Evolutionary conservation across 495 filamentous ascomycete genomes (phyloP).

Genomic region (Geoglossum glabrum): DNA sequence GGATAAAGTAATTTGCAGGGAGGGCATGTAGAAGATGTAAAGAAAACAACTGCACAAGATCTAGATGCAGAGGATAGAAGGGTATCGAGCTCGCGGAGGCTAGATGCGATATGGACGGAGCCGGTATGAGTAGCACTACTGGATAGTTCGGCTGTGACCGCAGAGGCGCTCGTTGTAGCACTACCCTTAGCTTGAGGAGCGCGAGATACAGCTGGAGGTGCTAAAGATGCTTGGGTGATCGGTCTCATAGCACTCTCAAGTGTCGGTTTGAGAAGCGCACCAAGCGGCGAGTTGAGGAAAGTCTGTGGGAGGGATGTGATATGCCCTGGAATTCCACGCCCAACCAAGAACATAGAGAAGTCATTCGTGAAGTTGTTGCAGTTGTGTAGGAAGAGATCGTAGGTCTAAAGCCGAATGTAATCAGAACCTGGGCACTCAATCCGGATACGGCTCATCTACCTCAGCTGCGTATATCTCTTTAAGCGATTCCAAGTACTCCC

Average conservation of each 20-base stretch:
- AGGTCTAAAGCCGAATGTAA: constrained; percentile 34
- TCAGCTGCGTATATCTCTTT: constrained; percentile 66
- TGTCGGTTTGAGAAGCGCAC: constrained; percentile 70
- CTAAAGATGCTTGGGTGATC: constrained; percentile 31
- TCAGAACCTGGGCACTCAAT: neutral
- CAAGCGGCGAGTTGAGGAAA: constrained; percentile 77
- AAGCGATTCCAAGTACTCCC: constrained; percentile 76
- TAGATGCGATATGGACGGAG: constrained; percentile 31
- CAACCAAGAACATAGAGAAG: constrained; percentile 75
- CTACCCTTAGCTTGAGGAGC: constrained; percentile 8
- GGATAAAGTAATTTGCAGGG: constrained; percentile 77
- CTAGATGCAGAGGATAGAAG: constrained; percentile 36
- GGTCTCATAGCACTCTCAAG: constrained; percentile 55
- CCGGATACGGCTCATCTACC: constrained; percentile 21
- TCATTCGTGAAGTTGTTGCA: constrained; percentile 99
- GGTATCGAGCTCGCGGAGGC: constrained; percentile 35
- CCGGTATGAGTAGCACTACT: constrained; percentile 4
- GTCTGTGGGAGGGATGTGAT: constrained; percentile 76
- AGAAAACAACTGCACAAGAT: constrained; percentile 72
- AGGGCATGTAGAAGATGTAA: constrained; percentile 71
- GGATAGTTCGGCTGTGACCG: constrained; percentile 6
- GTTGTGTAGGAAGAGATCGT: constrained; percentile 78
- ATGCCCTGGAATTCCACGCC: constrained; percentile 68
- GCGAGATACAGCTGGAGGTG: constrained; percentile 7
- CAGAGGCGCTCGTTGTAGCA: constrained; percentile 10